These are phyloP conservation scores for Aspergillus pseudotamarii DNA, from an alignment of 2,329 filamentous ascomycete genomes.

Conservation along the genomic window DNA sequence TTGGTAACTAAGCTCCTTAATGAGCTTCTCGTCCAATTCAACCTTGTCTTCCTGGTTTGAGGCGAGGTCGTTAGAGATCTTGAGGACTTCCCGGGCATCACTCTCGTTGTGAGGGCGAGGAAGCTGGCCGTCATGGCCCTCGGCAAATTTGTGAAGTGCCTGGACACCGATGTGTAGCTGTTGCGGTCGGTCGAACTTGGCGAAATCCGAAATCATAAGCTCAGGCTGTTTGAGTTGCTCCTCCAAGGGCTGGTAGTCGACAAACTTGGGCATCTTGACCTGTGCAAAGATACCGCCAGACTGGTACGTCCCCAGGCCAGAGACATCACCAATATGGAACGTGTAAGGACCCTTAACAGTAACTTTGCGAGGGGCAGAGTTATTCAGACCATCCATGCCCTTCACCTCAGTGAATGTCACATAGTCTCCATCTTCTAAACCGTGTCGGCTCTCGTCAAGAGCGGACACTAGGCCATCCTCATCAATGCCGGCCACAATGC, in stretches of 20 bases:
- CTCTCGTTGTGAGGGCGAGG: conserved; percentile 82
- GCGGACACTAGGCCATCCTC: conserved; percentile 90
- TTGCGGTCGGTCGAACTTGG: conserved; percentile 93
- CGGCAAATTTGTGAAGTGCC: conserved; percentile 83
- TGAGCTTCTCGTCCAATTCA: conserved; percentile 87
- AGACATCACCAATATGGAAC: conserved; percentile 94
- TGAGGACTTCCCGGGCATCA: conserved; percentile 78
- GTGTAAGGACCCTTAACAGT: conserved; percentile 95
- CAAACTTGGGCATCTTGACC: conserved; percentile 96
- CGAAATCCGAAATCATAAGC: conserved; percentile 89
- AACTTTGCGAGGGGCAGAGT: conserved; percentile 81
- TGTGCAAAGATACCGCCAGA: conserved; percentile 89
- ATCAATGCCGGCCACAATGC: conserved; percentile 88
- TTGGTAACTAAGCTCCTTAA: conserved; percentile 93
- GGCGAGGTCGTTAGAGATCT: conserved; percentile 73
- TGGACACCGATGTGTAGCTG: conserved; percentile 93
- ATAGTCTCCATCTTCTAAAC: conserved; percentile 92
- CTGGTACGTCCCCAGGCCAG: conserved; percentile 81
- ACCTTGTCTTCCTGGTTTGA: conserved; percentile 68
- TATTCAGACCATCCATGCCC: conserved; percentile 88
- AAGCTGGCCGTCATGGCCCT: conserved; percentile 69
- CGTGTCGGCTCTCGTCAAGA: conserved; percentile 91
- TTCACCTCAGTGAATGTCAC: conserved; percentile 93
- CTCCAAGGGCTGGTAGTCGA: conserved; percentile 84
- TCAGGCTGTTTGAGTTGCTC: conserved; percentile 83